phyloP scores from a whole-genome alignment of 2,329 filamentous ascomycete genomes.

The Colletotrichum eremochloae region DNA sequence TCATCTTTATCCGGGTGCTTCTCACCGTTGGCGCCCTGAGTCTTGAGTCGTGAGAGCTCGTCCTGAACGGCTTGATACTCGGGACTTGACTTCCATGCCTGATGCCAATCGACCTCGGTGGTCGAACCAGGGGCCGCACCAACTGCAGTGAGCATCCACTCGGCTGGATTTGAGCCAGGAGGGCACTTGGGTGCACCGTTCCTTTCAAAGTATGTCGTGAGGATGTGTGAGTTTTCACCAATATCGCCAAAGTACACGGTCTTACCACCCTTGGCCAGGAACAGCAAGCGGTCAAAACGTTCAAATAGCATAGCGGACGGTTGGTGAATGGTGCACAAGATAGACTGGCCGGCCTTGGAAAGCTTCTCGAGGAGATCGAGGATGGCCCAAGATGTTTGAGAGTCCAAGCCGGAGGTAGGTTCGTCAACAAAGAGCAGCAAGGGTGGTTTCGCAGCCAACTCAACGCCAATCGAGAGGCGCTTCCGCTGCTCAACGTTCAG shows the following conservation, averaged over 20 bases:
- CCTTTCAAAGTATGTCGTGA: slow-evolving; percentile 66
- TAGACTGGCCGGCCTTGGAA: slow-evolving; percentile 62
- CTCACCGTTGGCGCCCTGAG: slow-evolving; percentile 13
- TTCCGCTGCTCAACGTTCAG: slow-evolving; percentile 60
- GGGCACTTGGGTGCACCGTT: slow-evolving; percentile 64
- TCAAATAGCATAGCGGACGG: slow-evolving; percentile 44
- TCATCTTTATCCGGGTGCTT: neutral
- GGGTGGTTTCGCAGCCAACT: slow-evolving; percentile 79
- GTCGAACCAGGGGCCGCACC: slow-evolving; percentile 58
- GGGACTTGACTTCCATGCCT: slow-evolving; percentile 58
- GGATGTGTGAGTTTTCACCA: slow-evolving; percentile 60
- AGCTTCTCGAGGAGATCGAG: slow-evolving; percentile 77
- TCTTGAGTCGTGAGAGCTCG: slow-evolving; percentile 44
- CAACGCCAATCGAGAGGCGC: slow-evolving; percentile 81
- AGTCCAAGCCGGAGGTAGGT: slow-evolving; percentile 81
- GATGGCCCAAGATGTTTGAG: slow-evolving; percentile 82
- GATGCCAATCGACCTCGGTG: slow-evolving; percentile 62
- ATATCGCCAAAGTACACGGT: slow-evolving; percentile 68
- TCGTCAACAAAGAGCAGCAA: slow-evolving; percentile 83
- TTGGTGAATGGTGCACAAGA: slow-evolving; percentile 49
- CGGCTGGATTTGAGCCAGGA: slow-evolving; percentile 64
- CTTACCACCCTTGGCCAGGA: slow-evolving; percentile 47
- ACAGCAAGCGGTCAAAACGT: slow-evolving; percentile 43
- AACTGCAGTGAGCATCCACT: slow-evolving; percentile 58
- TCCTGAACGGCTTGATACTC: slow-evolving; percentile 50